Base-by-base conservation (phyloP, 148 eudicot species). In the Chenopodium album region DNA sequence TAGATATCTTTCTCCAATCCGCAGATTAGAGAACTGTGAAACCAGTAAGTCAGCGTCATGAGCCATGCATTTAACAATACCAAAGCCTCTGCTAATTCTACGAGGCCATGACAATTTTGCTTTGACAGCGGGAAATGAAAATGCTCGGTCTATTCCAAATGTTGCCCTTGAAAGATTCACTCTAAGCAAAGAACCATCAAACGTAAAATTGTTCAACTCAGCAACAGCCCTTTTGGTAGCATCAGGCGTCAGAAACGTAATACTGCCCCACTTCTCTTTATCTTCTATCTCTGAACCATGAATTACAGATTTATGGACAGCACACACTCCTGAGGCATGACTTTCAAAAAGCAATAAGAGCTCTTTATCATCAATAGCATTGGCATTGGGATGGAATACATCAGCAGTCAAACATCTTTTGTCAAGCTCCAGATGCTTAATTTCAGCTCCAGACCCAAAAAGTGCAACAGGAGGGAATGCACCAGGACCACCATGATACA, bases 71-170 rank as follows among this genome's bases (percentile, higher is more conserved):
- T 83, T 91, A 72, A 91, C 88, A 72, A 91, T 76, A 19, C 86
- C 98, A 60, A 85, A 63, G 44, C 99, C 99, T 85, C 80, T 91
- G 82, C 98, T 96, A 54, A 50, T 50, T 87, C 88, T 92, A n/a
- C 98, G 94, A 66, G 98, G 98, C 99, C 99, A 96, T 66, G 75
- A 90, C 86, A 96, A 85, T 86, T 85, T 92, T 59, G 95, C 95
- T 87, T 65, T 89, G 71, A 96, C 87, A 81, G 90, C 88, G 68
- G 94, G 89, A 85, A 86, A 87, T 50, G 95, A 91, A 81, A 87
- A 79, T 50, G 85, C 77, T 67, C 83, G 87, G 78, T 91, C 98
- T 26, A 89, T 87, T 48, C 92, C 91, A 74, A 76, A 80, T 29
- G 85, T 89, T 72, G 87, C 80, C 71, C 86, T 83, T 26, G 92